Evolutionary conservation across 495 filamentous ascomycete genomes (phyloP), one percentile per base, ranked within the genome.

Genomic region (Pseudevernia furfuracea): DNA sequence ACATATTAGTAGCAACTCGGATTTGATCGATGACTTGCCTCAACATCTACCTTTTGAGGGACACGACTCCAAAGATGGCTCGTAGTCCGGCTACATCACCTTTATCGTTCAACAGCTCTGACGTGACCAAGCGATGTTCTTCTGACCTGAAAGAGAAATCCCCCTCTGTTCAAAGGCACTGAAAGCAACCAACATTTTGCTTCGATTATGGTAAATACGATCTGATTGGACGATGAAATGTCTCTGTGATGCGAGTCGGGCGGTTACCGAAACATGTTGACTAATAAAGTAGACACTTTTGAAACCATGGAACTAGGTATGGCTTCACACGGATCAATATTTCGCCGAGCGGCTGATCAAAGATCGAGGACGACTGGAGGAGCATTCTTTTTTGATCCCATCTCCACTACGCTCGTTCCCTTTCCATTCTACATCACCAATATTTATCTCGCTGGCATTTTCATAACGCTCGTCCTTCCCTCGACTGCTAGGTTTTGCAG

Each of bases 231-330:
- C 28, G 25, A 53, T 17, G 5, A 28, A 4, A 30, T 17, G 7
- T 30, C 8, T 32, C 49, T 53, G 49, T 53, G 49, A 53, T 32
- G 25, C 12, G 28, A 53, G 14, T 53, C 25, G 12, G 23, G 49
- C 49, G 49, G 25, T 28, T 53, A 53, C 23, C 49, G 49, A 53
- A 53, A 53, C 49, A 17, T 53, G 49, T 32, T 52, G 25, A 15
- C n/a, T n/a, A n/a, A 8, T 36, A 8, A 44, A 44, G 1, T 39
- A 25, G 9, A 30, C 4, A 32, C 1, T 25, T 25, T 25, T 49
- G 46, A 49, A 49, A 49, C 46, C 2, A 9, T 19, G 2, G 41
- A n/a, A n/a, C 41, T 21, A 3, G 11, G n/a, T n/a, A 46, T 21
- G 19, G 7, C 23, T 49, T 28, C 1, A 3, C 49, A 53, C 25